Conservation (phyloP, 2,329 filamentous ascomycete genomes). For the Diplodia mutila region DNA sequence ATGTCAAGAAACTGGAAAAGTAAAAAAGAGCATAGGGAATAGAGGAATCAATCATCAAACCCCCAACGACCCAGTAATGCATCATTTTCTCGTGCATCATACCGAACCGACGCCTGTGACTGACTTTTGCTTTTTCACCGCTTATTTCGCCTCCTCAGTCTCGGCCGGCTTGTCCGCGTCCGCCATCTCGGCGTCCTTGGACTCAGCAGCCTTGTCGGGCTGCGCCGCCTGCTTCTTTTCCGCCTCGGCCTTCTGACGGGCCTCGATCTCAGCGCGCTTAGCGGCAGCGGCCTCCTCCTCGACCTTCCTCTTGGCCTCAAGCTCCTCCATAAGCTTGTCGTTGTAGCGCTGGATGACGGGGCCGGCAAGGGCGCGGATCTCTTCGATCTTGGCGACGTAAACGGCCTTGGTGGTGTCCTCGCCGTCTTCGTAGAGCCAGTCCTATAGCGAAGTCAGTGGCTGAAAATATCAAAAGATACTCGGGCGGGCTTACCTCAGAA, state of each 20-base stretch:
- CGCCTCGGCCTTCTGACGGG: slow-evolving; percentile 75
- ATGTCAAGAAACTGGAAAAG: slow-evolving; percentile 18
- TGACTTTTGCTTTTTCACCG: slow-evolving; percentile 2
- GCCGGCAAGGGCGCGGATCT: slow-evolving; percentile 87
- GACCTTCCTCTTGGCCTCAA: slow-evolving; percentile 68
- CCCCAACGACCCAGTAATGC: slow-evolving; percentile 23
- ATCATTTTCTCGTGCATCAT: slow-evolving; percentile 23
- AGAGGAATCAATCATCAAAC: slow-evolving; percentile 23
- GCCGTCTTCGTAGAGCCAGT: slow-evolving; percentile 98
- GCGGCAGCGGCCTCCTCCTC: slow-evolving; percentile 69
- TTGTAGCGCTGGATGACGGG: slow-evolving; percentile 94
- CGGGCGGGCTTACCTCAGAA: slow-evolving; percentile 71
- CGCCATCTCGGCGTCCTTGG: slow-evolving; percentile 61
- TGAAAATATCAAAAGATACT: not conserved
- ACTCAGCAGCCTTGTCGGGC: slow-evolving; percentile 66
- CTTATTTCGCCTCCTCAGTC: slow-evolving; percentile 22
- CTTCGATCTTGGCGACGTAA: slow-evolving; percentile 93
- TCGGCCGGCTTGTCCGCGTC: slow-evolving; percentile 56
- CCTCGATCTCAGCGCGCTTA: slow-evolving; percentile 67
- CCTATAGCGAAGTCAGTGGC: slow-evolving; percentile 57
- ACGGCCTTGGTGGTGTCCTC: slow-evolving; percentile 92
- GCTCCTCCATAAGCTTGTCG: slow-evolving; percentile 89
- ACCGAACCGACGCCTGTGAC: slow-evolving; percentile 12
- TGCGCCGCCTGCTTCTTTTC: slow-evolving; percentile 71
- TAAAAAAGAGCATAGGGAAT: not conserved